Evolutionary conservation across 495 filamentous ascomycete genomes (phyloP).

Genomic region (Aspergillus nidulans): DNA sequence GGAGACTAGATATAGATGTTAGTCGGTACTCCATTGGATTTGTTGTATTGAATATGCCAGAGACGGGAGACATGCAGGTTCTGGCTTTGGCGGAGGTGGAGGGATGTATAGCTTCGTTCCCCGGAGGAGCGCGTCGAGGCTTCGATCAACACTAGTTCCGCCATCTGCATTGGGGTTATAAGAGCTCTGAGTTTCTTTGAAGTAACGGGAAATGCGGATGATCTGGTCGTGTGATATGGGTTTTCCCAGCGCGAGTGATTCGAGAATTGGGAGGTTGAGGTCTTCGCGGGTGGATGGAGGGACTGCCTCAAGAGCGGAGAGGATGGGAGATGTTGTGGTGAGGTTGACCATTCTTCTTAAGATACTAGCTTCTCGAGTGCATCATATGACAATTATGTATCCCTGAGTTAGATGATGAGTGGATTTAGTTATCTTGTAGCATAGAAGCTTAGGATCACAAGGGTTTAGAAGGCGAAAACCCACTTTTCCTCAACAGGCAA

Average conservation of each 20-base stretch:
- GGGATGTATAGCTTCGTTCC: constrained; percentile 72
- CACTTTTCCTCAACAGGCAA: constrained; percentile 23
- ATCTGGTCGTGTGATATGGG: constrained; percentile 79
- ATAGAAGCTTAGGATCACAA: not conserved
- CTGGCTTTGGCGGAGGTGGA: constrained; percentile 70
- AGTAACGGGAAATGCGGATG: constrained; percentile 59
- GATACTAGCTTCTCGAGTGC: not conserved
- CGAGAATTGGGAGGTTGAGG: constrained; percentile 25
- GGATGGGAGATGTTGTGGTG: constrained; percentile 65
- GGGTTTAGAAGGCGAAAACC: not conserved
- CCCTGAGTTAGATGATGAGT: not conserved
- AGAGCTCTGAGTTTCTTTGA: constrained; percentile 27
- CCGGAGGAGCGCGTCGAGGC: constrained; percentile 61
- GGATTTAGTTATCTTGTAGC: not conserved
- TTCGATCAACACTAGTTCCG: constrained; percentile 18
- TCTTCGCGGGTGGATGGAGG: constrained; percentile 26
- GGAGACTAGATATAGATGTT: constrained; percentile 49
- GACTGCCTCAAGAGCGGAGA: constrained; percentile 54
- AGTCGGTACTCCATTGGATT: constrained; percentile 15
- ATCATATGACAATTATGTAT: not conserved
- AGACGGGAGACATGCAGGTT: constrained; percentile 56
- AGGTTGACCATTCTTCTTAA: constrained; percentile 68
- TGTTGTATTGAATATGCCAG: not conserved
- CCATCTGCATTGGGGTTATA: constrained; percentile 2
- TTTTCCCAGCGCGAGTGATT: constrained; percentile 48